Evolutionary conservation across 1,284 basidiomycete genomes (phyloP).

Genomic region (Trametes sp.): DNA sequence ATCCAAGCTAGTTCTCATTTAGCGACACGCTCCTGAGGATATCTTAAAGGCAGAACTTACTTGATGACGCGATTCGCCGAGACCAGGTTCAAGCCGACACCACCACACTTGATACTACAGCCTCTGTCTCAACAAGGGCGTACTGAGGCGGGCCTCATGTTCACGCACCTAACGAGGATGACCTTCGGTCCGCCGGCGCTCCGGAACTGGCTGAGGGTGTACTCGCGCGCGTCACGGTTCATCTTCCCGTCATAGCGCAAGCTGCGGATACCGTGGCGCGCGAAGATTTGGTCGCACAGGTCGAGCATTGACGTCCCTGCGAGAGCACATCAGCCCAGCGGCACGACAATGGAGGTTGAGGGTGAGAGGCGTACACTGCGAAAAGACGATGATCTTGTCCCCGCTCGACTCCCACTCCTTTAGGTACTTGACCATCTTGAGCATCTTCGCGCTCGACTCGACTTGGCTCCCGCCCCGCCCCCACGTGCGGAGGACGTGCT

Average conservation of each 20-base stretch:
- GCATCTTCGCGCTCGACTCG: constrained; percentile 75
- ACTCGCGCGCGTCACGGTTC: constrained; percentile 59
- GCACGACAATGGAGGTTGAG: background rate
- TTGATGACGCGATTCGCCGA: constrained; percentile 73
- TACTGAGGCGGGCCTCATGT: background rate
- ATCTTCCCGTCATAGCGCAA: constrained; percentile 73
- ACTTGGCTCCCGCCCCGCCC: constrained; percentile 61
- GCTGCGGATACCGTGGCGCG: constrained; percentile 62
- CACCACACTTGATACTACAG: constrained; percentile 67
- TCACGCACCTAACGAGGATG: constrained; percentile 64
- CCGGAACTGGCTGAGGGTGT: constrained; percentile 58
- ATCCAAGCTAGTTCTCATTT: constrained; percentile 57
- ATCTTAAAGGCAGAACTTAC: constrained; percentile 44
- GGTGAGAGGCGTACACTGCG: constrained; percentile 59
- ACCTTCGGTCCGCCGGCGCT: constrained; percentile 61
- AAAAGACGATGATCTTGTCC: constrained; percentile 75
- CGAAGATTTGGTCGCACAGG: constrained; percentile 63
- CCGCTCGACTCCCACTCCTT: constrained; percentile 66
- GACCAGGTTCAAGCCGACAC: constrained; percentile 72
- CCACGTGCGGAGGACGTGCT: constrained; percentile 58
- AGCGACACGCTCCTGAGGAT: background rate
- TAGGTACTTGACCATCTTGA: constrained; percentile 58
- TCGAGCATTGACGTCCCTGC: constrained; percentile 78
- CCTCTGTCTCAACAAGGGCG: background rate
- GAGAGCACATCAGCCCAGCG: constrained; percentile 1